phyloP scores from a whole-genome alignment of 1,139 yeast genomes.

The Meyerozyma sp. region DNA sequence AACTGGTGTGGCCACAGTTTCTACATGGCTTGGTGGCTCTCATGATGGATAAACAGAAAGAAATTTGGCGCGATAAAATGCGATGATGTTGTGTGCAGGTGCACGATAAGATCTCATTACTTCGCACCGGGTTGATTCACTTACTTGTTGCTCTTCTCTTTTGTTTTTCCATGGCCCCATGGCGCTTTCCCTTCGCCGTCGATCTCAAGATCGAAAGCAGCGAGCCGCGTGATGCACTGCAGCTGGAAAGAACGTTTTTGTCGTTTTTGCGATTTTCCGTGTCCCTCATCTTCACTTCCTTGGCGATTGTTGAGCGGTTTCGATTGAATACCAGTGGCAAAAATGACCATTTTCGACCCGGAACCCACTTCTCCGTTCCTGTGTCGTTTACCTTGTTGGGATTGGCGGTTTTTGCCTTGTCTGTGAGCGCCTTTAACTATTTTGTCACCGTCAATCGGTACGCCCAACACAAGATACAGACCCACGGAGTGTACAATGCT shows the following conservation, averaged over 20 bases:
- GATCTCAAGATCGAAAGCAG: conserved; percentile 41
- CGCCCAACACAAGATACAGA: conserved; percentile 37
- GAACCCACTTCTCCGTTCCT: conserved; percentile 20
- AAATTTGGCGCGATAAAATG: not conserved
- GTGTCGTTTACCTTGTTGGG: conserved; percentile 35
- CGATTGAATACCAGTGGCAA: conserved; percentile 31
- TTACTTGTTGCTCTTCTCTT: no score
- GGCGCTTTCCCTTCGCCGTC: conserved; percentile 17
- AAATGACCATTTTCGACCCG: not conserved
- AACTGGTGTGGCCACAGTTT: conserved; percentile 28
- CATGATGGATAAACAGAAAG: conserved; percentile 5
- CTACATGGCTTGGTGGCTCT: conserved; percentile 20
- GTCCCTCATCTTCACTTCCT: conserved; percentile 45
- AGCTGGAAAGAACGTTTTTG: conserved; percentile 54
- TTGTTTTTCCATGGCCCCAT: not conserved
- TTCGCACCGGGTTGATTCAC: no score
- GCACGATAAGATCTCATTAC: no score
- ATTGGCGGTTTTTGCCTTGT: conserved; percentile 35
- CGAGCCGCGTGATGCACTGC: conserved; percentile 59
- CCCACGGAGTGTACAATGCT: conserved; percentile 32
- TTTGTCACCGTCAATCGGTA: conserved; percentile 42
- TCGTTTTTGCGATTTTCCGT: conserved; percentile 49
- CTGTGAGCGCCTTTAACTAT: conserved; percentile 41
- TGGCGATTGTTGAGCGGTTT: conserved; percentile 49
- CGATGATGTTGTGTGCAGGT: not conserved